phyloP scores from a whole-genome alignment of 352 stramenopile species.

The Pythium phragmitis region DNA sequence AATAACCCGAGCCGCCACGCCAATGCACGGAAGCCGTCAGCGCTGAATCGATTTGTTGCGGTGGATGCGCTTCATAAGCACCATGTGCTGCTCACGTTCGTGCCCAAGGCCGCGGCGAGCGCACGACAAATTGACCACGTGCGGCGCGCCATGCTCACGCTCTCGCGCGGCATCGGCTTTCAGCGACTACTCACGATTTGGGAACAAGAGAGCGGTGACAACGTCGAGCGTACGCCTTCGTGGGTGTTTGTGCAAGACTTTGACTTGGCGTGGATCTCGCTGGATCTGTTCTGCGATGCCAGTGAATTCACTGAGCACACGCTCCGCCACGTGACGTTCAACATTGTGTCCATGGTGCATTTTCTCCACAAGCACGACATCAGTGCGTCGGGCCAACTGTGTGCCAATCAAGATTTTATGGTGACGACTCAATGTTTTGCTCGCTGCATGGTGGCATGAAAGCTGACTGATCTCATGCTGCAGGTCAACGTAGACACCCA shows the following conservation, averaged over 20 bases:
- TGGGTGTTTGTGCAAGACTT: constrained; percentile 65
- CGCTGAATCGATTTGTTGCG: constrained; percentile 8
- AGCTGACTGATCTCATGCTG: neutral
- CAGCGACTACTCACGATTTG: constrained; percentile 49
- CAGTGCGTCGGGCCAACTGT: constrained; percentile 51
- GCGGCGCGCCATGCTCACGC: constrained; percentile 32
- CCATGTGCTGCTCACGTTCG: constrained; percentile 21
- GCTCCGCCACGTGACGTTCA: constrained; percentile 47
- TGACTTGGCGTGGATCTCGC: constrained; percentile 29
- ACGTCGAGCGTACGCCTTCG: neutral
- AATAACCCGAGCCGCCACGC: neutral
- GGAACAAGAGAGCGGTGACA: constrained; percentile 24
- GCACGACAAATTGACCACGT: constrained; percentile 50
- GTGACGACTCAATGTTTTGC: constrained; percentile 22
- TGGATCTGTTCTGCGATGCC: constrained; percentile 31
- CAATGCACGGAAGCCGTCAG: neutral
- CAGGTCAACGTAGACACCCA: constrained; percentile 38
- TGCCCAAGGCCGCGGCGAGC: constrained; percentile 23
- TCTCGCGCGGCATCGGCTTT: constrained; percentile 37
- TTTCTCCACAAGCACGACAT: constrained; percentile 57
- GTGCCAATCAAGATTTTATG: constrained; percentile 42
- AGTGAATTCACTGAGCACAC: constrained; percentile 43
- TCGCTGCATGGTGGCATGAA: neutral
- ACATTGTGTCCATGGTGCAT: constrained; percentile 50
- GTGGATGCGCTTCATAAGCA: constrained; percentile 13